These are phyloP conservation scores for Tarenaya hassleriana DNA, from an alignment of 345 rosid genomes.

Conservation along the genomic window DNA sequence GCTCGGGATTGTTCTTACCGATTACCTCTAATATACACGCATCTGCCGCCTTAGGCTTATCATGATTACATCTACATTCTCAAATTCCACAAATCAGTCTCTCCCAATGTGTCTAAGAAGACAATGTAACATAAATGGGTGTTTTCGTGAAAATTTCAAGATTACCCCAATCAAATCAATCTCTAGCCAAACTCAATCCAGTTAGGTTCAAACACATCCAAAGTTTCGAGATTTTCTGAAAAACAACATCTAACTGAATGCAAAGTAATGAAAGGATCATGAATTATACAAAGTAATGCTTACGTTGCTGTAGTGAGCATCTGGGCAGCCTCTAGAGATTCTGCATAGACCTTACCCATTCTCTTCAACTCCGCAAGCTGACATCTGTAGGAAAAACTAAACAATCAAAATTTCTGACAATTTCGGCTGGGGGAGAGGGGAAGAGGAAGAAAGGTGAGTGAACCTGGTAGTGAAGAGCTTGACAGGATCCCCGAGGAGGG, in stretches of 20 bases:
- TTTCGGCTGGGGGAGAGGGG: not conserved
- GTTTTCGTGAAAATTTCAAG: not conserved
- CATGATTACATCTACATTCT: constrained; percentile 68
- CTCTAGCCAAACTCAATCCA: not conserved
- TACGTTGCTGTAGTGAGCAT: constrained; percentile 62
- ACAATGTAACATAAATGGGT: not conserved
- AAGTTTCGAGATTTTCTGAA: too few relatives aligned
- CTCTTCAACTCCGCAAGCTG: constrained; percentile 66
- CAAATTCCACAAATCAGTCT: not conserved
- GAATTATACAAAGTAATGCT: constrained; percentile 11
- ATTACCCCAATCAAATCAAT: not conserved
- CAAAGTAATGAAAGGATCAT: too few relatives aligned
- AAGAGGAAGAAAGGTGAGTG: not conserved
- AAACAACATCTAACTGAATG: too few relatives aligned
- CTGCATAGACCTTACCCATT: constrained; percentile 51
- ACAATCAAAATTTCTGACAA: not conserved
- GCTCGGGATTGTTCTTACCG: constrained; percentile 56
- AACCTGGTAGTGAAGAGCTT: constrained; percentile 90
- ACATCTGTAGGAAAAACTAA: constrained; percentile 36
- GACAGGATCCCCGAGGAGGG: constrained; percentile 57
- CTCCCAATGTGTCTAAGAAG: not conserved
- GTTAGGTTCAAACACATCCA: too few relatives aligned
- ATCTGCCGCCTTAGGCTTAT: constrained; percentile 52
- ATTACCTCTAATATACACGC: constrained; percentile 59
- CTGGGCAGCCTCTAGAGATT: constrained; percentile 51